Evolutionary conservation across 1,284 basidiomycete species (phyloP).

Genomic region (Cutaneotrichosporon curvatum): DNA sequence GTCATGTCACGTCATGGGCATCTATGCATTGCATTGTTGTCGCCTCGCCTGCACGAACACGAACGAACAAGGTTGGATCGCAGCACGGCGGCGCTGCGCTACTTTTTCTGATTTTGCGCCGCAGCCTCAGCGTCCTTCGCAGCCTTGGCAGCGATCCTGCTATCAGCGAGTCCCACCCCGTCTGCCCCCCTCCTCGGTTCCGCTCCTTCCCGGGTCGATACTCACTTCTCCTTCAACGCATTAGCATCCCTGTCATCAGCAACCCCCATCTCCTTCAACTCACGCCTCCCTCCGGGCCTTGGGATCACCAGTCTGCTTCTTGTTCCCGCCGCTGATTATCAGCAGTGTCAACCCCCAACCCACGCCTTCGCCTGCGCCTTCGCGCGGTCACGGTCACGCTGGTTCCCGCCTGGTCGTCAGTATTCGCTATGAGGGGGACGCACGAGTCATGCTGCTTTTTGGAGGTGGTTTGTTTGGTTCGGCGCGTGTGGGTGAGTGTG

Average conservation of each 20-base stretch:
- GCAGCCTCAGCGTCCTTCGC: too few species aligned
- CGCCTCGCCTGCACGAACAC: too few species aligned
- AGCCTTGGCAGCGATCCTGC: background rate
- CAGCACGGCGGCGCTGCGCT: too few species aligned
- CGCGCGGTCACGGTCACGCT: slow-evolving; percentile 20
- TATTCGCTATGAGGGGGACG: too few species aligned
- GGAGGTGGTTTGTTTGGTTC: background rate
- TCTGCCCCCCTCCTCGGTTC: too few species aligned
- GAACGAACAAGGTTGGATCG: background rate
- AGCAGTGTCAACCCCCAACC: slow-evolving; percentile 1
- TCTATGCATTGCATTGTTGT: slow-evolving; percentile 23
- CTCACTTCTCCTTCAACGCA: slow-evolving; percentile 23
- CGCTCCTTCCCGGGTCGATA: too few species aligned
- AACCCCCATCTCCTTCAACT: too few species aligned
- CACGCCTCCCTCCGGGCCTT: slow-evolving; percentile 8
- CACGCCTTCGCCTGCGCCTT: slow-evolving; percentile 19
- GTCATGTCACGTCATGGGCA: background rate
- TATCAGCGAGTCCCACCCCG: too few species aligned
- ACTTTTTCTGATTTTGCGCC: too few species aligned
- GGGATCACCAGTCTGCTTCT: slow-evolving; percentile 17
- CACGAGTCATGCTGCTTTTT: background rate
- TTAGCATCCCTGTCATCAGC: slow-evolving; percentile 11
- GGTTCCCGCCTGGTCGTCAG: slow-evolving; percentile 12
- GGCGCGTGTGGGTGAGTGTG: too few species aligned
- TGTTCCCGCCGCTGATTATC: slow-evolving; percentile 8